These are phyloP conservation scores for Glycyrrhiza uralensis DNA, from an alignment of 306 rosid species.

Conservation along the genomic window DNA sequence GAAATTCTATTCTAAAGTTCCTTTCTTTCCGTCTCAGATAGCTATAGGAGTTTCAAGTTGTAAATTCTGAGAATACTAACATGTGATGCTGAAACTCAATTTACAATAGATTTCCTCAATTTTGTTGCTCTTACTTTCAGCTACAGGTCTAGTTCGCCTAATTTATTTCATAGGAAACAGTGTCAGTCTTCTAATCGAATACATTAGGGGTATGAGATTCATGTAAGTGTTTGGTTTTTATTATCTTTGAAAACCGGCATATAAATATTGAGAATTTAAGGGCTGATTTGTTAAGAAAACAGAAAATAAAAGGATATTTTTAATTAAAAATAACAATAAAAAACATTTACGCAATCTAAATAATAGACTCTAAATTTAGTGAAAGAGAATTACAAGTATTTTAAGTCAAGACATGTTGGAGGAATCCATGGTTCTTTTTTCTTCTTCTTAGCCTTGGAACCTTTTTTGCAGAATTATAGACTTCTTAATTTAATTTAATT, in stretches of 20 bases:
- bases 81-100: not conserved
- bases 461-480: not conserved
- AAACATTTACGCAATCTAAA: too few relatives aligned
- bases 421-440: too few relatives aligned
- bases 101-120: not conserved
- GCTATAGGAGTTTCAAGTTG: not conserved
- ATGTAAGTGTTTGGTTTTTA: not conserved
- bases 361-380: too few relatives aligned
- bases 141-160: not conserved
- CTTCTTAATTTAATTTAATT: not conserved
- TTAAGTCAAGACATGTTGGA: too few relatives aligned
- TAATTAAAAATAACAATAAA: too few relatives aligned
- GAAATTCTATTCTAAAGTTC: not conserved
- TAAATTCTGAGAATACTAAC: not conserved
- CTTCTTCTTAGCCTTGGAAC: not conserved
- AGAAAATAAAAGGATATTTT: too few relatives aligned
- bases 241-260: too few relatives aligned
- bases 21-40: not conserved
- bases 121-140: not conserved
- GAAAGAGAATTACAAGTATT: too few relatives aligned
- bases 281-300: not conserved
- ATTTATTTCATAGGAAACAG: not conserved
- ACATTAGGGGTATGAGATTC: not conserved
- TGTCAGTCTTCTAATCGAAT: not conserved
- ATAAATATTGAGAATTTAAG: not conserved